Conservation (phyloP, 2,329 filamentous ascomycete genomes). For the Epicoccum sorghinum region DNA sequence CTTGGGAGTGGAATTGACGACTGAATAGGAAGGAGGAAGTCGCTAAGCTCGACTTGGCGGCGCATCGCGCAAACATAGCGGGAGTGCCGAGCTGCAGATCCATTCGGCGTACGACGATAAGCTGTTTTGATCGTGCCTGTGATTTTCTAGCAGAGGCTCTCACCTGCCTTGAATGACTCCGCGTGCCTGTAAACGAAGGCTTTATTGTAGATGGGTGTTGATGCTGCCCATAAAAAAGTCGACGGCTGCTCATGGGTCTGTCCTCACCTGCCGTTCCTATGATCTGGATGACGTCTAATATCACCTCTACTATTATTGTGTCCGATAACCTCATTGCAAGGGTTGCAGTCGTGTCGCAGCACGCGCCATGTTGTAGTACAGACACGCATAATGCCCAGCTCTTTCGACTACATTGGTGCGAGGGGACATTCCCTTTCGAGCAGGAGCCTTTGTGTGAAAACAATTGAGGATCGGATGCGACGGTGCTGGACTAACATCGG, state of each 20-base stretch:
- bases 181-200: background rate
- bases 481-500: background rate
- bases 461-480: background rate
- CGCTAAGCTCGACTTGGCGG: conserved; percentile 36
- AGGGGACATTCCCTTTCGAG: conserved; percentile 8
- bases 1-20: conserved; percentile 27
- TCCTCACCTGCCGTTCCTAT: conserved; percentile 2
- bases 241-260: background rate
- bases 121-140: background rate
- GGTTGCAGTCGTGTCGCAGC: conserved; percentile 15
- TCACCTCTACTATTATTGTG: background rate
- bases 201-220: background rate
- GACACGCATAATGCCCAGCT: conserved; percentile 7
- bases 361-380: conserved; percentile 10
- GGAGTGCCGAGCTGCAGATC: conserved; percentile 28
- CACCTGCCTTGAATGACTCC: background rate
- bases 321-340: conserved; percentile 24
- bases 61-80: conserved; percentile 18
- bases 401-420: background rate
- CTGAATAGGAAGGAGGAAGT: conserved; percentile 44
- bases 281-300: conserved; percentile 7
- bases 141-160: background rate
- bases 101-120: conserved; percentile 20
- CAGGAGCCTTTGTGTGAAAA: background rate
- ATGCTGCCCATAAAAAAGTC: background rate